Evolutionary conservation across 139 green algal genomes (phyloP), one percentile per base, ranked within the genome.

Genomic region (Chlorella vulgaris): DNA sequence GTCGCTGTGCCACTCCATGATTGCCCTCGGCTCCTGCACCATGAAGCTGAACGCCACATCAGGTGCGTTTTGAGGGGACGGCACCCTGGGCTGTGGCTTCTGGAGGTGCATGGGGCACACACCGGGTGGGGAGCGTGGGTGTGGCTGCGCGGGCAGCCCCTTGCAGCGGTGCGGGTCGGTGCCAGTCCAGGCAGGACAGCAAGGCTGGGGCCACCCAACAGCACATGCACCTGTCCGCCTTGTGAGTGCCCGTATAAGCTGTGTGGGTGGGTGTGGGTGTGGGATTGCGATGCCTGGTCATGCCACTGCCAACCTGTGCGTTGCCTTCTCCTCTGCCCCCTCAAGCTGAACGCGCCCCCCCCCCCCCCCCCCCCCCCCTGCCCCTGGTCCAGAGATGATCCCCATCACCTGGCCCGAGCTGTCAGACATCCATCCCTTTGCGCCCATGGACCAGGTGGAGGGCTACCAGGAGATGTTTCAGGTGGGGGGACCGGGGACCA

Each of bases 21-120:
- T 99, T 83, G 91, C 97, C 21, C 89, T 99, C 74, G 97, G 97
- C 79, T 96, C 89, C 13, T 99, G 97, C 91, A 99, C 97, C 70
- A 99, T 99, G 97, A 99, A 99, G 95, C 95, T 99, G 35, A 99
- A 99, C 84, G 93, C 97, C 53, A 98, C 97, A 18, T 90, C 80
- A 43, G 97, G 60, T 80, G 58, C 55, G 55, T 21, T 10, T 15
- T 15, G n/a, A n/a, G n/a, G n/a, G n/a, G n/a, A n/a, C n/a, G n/a
- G n/a, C n/a, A n/a, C 47, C 47, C 47, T 58, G 47, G 13, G 47
- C 47, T 58, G 15, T 58, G 47, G 13, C 15, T 58, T 15, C 13
- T 15, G 15, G 10, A 15, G 10, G 47, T 15, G 15, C 47, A 10
- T 58, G 47, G 47, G 47, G 10, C n/a, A n/a, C n/a, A n/a, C n/a